These are phyloP conservation scores for Diaporthe ampelina DNA, from an alignment of 2,329 filamentous ascomycete species.

Conservation along the genomic window DNA sequence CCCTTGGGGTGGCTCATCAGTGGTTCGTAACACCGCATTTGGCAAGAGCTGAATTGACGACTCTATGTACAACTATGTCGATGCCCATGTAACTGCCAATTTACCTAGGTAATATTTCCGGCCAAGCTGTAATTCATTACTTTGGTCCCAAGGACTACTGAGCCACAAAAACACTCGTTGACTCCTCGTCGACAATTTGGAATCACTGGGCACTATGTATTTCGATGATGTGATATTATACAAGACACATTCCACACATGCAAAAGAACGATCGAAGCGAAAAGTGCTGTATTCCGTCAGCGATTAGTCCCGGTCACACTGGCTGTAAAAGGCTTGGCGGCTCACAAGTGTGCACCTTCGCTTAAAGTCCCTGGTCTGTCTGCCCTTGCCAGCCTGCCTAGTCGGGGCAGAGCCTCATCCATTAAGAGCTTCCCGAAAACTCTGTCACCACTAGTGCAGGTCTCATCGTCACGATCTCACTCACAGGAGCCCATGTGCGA, in stretches of 20 bases:
- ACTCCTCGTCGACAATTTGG: neutral
- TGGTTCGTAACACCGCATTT: neutral
- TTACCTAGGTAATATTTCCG: neutral
- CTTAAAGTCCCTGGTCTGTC: neutral
- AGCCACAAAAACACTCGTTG: neutral
- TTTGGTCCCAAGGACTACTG: neutral
- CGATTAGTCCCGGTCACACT: neutral
- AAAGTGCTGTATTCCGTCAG: neutral
- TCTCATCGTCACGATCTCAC: slow-evolving; percentile 23
- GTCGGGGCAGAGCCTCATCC: slow-evolving; percentile 1
- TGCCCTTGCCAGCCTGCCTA: neutral
- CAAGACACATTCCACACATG: neutral
- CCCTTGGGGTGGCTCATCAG: neutral
- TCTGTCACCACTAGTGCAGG: slow-evolving; percentile 5
- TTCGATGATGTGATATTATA: slow-evolving; percentile 1
- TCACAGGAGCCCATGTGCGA: neutral
- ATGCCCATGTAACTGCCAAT: neutral
- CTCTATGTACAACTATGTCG: too few relatives aligned
- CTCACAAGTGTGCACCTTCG: slow-evolving; percentile 10
- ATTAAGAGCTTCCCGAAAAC: neutral
- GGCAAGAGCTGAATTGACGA: neutral
- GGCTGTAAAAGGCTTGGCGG: slow-evolving; percentile 27
- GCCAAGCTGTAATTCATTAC: neutral
- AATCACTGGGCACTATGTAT: neutral
- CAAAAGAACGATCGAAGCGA: neutral